Percentiles rank a stretch among this genome's conserved stretches.
These are phyloP conservation scores for Piloderma croceum DNA, from an alignment of 768 basidiomycete species.

Conservation along the genomic window DNA sequence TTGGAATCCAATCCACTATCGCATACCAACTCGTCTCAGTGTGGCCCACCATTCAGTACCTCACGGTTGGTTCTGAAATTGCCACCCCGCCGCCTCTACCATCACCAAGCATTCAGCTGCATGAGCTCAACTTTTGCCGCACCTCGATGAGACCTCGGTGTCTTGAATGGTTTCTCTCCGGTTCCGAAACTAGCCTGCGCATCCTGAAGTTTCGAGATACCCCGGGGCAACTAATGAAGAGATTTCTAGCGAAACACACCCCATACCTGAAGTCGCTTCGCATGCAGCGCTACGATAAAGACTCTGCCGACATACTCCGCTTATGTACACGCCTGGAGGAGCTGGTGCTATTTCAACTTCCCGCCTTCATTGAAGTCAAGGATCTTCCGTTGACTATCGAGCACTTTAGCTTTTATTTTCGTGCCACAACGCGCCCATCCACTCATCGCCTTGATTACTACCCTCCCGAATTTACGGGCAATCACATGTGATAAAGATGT, in stretches of 20 bases:
- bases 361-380: conserved; percentile 27
- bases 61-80: conserved; percentile 35
- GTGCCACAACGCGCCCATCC: too few relatives aligned
- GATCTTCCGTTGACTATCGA: conserved; percentile 33
- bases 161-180: conserved; percentile 35
- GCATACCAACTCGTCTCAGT: neutral
- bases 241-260: conserved; percentile 24
- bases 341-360: conserved; percentile 32
- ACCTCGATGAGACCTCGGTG: conserved; percentile 25
- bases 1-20: neutral
- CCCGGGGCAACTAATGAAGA: conserved; percentile 21
- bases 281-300: conserved; percentile 29
- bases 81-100: conserved; percentile 23
- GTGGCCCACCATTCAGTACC: conserved; percentile 28
- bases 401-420: conserved; percentile 38
- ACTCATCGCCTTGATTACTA: too few relatives aligned
- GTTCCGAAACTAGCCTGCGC: conserved; percentile 29
- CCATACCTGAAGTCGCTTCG: conserved; percentile 39
- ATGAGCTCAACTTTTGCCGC: conserved; percentile 37
- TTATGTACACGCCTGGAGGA: conserved; percentile 36
- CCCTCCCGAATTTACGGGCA: too few relatives aligned
- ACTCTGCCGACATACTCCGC: conserved; percentile 28
- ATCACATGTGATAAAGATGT: too few relatives aligned
- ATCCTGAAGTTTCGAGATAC: conserved; percentile 37
- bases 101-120: conserved; percentile 23